Evolutionary conservation across 495 filamentous ascomycete species (phyloP).

Genomic region (Friedmanniomyces endolithicus): DNA sequence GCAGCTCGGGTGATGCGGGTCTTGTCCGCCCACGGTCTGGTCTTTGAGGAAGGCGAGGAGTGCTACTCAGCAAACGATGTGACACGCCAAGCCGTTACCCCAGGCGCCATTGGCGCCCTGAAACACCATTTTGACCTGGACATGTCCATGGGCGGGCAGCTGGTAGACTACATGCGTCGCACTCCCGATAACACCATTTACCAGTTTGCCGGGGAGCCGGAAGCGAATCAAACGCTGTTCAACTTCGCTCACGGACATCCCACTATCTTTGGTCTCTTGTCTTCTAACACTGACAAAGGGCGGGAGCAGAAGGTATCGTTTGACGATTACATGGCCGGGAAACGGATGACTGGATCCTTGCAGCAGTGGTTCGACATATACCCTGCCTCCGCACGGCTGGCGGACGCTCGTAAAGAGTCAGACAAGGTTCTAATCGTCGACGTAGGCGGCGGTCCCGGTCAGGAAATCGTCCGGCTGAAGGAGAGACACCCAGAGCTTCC

Average conservation of each 20-base stretch:
- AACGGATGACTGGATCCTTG: neutral
- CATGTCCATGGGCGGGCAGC: constrained; percentile 4
- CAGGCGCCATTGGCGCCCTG: neutral
- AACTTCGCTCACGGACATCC: neutral
- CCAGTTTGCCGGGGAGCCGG: constrained; percentile 6
- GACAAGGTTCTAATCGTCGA: constrained; percentile 11
- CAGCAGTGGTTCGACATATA: constrained; percentile 8
- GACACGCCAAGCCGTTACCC: neutral
- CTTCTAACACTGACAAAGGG: constrained; percentile 3
- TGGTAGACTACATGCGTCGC: constrained; percentile 13
- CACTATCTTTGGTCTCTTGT: constrained; percentile 5
- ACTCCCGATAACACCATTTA: neutral
- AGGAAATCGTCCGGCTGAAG: neutral
- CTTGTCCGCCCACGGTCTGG: neutral
- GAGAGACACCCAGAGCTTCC: constrained; percentile 1
- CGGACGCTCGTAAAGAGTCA: neutral
- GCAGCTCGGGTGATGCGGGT: constrained; percentile 4
- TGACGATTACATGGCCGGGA: constrained; percentile 7
- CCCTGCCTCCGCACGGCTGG: neutral
- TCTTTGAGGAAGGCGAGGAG: neutral
- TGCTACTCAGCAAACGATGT: neutral
- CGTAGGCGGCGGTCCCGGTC: constrained; percentile 9
- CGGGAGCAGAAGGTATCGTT: constrained; percentile 10
- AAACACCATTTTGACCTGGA: constrained; percentile 8
- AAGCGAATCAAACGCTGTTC: constrained; percentile 1